Conservation (phyloP, 768 basidiomycete genomes). For the Rhizopogon sp. region DNA sequence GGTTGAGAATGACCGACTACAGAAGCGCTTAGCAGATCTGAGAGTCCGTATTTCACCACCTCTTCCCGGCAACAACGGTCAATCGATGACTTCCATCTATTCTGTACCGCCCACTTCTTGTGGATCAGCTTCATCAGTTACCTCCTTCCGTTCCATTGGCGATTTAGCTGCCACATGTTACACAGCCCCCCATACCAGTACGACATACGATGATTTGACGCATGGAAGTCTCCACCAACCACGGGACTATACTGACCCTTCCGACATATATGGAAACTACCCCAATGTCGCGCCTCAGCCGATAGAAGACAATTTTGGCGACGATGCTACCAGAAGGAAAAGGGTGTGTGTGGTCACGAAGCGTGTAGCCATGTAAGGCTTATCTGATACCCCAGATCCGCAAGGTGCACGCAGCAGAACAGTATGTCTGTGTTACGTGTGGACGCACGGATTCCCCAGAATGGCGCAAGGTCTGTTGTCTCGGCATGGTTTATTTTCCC, state of each 20-base stretch:
- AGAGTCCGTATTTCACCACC: conserved; percentile 21
- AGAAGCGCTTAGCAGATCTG: conserved; percentile 50
- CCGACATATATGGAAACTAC: conserved; percentile 13
- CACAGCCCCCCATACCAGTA: conserved; percentile 8
- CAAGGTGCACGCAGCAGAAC: conserved; percentile 49
- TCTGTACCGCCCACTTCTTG: conserved; percentile 18
- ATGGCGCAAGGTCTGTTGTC: conserved; percentile 77
- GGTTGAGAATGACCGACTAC: conserved; percentile 78
- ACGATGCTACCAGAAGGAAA: conserved; percentile 56
- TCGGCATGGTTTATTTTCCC: conserved; percentile 6
- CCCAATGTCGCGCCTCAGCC: conserved; percentile 5
- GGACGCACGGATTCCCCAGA: conserved; percentile 96
- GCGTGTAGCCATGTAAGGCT: conserved; percentile 1
- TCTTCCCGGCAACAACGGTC: conserved; percentile 9
- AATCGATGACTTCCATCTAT: conserved; percentile 19
- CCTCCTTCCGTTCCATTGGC: conserved; percentile 9
- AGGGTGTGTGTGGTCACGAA: conserved; percentile 38
- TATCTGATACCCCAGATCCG: conserved; percentile 12
- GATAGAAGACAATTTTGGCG: conserved; percentile 38
- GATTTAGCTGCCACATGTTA: conserved; percentile 11
- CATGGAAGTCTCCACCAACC: conserved; percentile 6
- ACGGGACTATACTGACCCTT: conserved; percentile 16
- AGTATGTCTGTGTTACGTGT: conserved; percentile 87
- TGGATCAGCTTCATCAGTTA: conserved; percentile 15
- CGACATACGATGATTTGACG: conserved; percentile 14